Evolutionary conservation across 768 basidiomycete genomes (phyloP), one percentile per base, ranked within the genome.

Genomic region (Trametes elegans): DNA sequence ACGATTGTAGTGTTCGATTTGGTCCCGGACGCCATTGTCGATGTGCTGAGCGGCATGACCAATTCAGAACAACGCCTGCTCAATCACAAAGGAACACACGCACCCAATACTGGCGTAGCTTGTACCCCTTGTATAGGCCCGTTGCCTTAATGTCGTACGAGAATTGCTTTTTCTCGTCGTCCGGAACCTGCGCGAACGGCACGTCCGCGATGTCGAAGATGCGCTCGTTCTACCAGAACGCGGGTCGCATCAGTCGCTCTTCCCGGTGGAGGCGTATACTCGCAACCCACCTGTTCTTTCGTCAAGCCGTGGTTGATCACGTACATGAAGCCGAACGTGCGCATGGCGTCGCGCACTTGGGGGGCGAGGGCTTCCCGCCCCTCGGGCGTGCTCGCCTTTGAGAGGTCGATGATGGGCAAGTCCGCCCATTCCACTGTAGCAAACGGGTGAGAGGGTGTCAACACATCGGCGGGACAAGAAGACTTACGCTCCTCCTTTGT

Each of bases 71-170:
- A 0, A 32, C 0, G 24, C 7, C 8, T 19, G 19, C 13, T 27
- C 21, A 2, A 1, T 2, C 14, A 1, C 35, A 19, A 0, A 5
- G 7, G 27, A 7, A n/a, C 10, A 16, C 13, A 36, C 64, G 19
- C 51, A 80, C 79, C 77, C 76, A 82, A 53, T 79, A 79, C 41
- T 75, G 71, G 5, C 76, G 71, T 5, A 69, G 70, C 61, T 83
- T 83, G 60, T 83, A 83, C 2, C 81, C 81, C 58, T 79, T 75
- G 58, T 74, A 81, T 3, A 76, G 74, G 7, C 77, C 78, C 0
- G 69, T 74, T 23, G 76, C 69, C 53, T 76, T 76, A 50, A 73
- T 73, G 29, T 66, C 68, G 0, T 70, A 74, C 2, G 62, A 64
- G 54, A 77, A 76, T 19, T 55, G 54, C 47, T 70, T 58, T 62